phyloP scores from a whole-genome alignment of 805 yeast genomes.

The Hagleromyces aurorensis region DNA sequence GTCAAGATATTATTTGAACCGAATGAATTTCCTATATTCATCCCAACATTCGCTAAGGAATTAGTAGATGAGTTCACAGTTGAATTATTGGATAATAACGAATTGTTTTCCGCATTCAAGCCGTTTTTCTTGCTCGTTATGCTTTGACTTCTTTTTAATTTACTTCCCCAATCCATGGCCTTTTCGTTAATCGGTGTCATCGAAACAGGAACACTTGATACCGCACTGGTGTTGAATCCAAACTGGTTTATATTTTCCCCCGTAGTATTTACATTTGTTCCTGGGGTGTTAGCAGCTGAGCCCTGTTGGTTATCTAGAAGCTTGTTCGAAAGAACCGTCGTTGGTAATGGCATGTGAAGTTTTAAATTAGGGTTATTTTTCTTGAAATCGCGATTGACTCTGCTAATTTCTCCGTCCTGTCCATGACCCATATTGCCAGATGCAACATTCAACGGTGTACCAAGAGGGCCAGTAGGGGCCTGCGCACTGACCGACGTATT shows the following conservation, averaged over 20 bases:
- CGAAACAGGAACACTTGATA: slow-evolving; percentile 46
- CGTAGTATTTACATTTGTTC: slow-evolving; percentile 24
- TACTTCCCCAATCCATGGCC: slow-evolving; percentile 23
- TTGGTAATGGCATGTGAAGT: slow-evolving; percentile 72
- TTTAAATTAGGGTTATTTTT: slow-evolving; percentile 49
- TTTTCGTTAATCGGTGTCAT: slow-evolving; percentile 80
- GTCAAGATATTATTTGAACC: no score
- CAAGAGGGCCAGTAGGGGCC: neutral
- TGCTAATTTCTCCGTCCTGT: slow-evolving; percentile 18
- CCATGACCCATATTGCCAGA: slow-evolving; percentile 4
- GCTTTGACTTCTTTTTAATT: slow-evolving; percentile 20
- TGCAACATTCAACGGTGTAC: no score
- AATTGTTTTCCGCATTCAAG: no score
- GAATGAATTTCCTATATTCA: no score
- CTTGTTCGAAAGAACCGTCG: slow-evolving; percentile 32
- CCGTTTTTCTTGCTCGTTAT: slow-evolving; percentile 15
- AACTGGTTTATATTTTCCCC: slow-evolving; percentile 53
- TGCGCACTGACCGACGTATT: slow-evolving; percentile 11
- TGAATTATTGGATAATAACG: no score
- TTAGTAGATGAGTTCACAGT: no score
- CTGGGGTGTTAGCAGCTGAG: slow-evolving; percentile 10
- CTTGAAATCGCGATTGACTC: slow-evolving; percentile 29
- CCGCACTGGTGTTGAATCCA: slow-evolving; percentile 50
- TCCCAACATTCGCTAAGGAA: no score
- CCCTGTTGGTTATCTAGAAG: slow-evolving; percentile 14